Evolutionary conservation across 495 filamentous ascomycete genomes (phyloP), one percentile per base, ranked within the genome.

Genomic region (Rostrohypoxylon terebratum): DNA sequence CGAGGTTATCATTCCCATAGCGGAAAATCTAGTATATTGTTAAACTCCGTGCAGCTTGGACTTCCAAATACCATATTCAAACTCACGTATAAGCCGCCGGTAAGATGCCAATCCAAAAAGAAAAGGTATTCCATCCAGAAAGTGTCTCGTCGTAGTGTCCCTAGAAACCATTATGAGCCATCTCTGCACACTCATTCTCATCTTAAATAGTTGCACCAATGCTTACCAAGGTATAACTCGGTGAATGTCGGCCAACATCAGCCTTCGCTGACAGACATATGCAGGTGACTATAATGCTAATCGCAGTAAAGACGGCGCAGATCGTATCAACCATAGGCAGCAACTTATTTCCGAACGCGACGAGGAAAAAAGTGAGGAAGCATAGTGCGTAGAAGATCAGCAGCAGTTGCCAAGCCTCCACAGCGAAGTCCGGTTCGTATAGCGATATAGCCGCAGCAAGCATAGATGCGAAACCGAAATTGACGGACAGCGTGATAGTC

Each of bases 1-100:
- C 4, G 86, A 78, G 3, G 85, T 84, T n/a, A 89, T 85, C 84
- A 90, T 89, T 16, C 88, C 87, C 60, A 89, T 86, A 0, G 86
- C 87, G 13, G 88, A 87, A 34, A 89, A 80, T 2, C 75, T 77
- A 25, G 1, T 3, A 7, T 33, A 38, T 16, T 20, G 31, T 74
- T 25, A 74, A 53, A 18, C 47, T 10, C 4, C n/a, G 4, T 16
- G 6, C 4, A 13, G 33, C 21, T 36, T 36, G 18, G 16, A 55
- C 21, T 14, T 9, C 18, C 0, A 61, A 14, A 14, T 4, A 38
- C 33, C 18, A 0, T 4, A 33, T 1, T 10, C 10, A 58, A 31
- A 67, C 75, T 71, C 45, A 77, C 75, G 85, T 88, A 69, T 90
- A 89, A 33, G 87, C 86, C 0, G 78, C 70, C 9, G 80, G 80